These are phyloP conservation scores for Protomyces inouyei DNA, from an alignment of 1,139 yeast species.

Conservation along the genomic window DNA sequence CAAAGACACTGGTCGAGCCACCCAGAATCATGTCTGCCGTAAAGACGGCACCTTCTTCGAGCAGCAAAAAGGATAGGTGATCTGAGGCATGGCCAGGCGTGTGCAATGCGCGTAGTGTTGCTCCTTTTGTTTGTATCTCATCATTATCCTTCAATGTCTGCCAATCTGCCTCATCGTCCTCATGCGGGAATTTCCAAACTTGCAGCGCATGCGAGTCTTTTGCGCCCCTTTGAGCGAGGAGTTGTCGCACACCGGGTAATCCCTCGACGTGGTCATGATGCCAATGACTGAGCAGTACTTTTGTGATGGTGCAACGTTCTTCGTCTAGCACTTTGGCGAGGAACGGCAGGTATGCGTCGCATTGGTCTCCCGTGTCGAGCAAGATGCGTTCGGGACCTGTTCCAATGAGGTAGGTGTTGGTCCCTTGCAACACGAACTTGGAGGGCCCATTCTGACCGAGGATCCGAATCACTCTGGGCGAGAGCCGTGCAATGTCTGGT, in stretches of 20 bases:
- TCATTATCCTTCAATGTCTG: conserved; percentile 26
- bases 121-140: conserved; percentile 37
- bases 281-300: conserved; percentile 42
- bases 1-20: conserved; percentile 42
- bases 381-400: conserved; percentile 39
- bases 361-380: conserved; percentile 43
- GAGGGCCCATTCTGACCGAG: conserved; percentile 41
- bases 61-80: conserved; percentile 41
- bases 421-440: conserved; percentile 42
- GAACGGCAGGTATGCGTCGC: conserved; percentile 36
- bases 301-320: conserved; percentile 36
- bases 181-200: conserved; percentile 31
- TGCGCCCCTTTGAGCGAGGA: not conserved
- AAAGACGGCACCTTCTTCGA: conserved; percentile 40
- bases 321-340: conserved; percentile 36
- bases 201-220: not conserved
- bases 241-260: conserved; percentile 33
- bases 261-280: conserved; percentile 43
- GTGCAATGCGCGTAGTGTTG: conserved; percentile 37
- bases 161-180: conserved; percentile 26
- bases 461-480: conserved; percentile 42
- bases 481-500: conserved; percentile 38
- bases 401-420: conserved; percentile 44
- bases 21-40: conserved; percentile 44
- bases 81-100: conserved; percentile 45